Evolutionary conservation across 106 monocot genomes (phyloP), one percentile per base, ranked within the genome.

Genomic region (Phalaenopsis aphrodite): DNA sequence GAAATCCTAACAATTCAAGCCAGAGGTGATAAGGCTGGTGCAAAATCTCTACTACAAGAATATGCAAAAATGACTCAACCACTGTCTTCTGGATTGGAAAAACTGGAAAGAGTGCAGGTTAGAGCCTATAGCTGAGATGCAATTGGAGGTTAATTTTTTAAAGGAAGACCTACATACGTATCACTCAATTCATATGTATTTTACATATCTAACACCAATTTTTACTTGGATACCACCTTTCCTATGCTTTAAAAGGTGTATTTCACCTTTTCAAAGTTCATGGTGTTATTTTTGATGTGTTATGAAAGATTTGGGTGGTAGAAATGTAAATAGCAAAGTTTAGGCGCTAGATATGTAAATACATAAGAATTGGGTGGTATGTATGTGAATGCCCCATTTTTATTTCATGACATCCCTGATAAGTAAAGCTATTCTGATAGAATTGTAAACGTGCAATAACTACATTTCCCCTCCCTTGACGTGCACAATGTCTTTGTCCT

Each of bases 1-100:
- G 91, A 94, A 77, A 98, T 98, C 66, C 71, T 98, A 65, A 92
- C 89, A 58, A 93, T 94, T 75, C 98, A 98, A 76, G 98, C 98
- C 48, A 94, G 77, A 85, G 98, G 98, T 39, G 91, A 98, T 84
- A 98, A 94, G 87, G 65, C 72, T 83, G 86, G 87, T 79, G 98
- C 98, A 42, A 82, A 82, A 23, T 79, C 73, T 43, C 92, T 98
- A 79, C 87, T 98, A 73, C 75, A 89, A 43, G n/a, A 81, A 55
- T 94, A 91, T 84, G 92, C 87, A 65, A 83, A 83, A 83, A 82
- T 89, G 82, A 92, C 94, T 16, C 79, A 86, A 56, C 90, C 92
- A 73, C 79, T 98, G 64, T 75, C 56, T 14, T 46, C 75, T 83
- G 92, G 89, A 37, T 64, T 98, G 80, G 84, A 83, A 71, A 93